Evolutionary conservation across 83 land plant species (phyloP).

Genomic region (Thuja plicata): DNA sequence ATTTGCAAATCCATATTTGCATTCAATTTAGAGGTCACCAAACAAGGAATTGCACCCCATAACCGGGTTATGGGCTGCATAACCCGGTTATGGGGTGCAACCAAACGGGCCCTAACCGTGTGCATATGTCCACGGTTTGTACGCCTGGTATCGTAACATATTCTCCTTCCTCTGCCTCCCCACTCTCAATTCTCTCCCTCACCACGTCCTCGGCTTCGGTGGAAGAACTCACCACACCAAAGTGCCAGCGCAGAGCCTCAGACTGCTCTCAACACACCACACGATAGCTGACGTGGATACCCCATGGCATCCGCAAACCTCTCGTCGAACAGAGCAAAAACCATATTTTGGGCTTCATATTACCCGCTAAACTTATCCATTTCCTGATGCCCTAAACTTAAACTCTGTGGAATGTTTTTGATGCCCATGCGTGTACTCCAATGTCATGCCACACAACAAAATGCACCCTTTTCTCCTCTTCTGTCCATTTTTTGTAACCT

Average conservation of each 20-base stretch:
- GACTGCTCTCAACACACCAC: background rate
- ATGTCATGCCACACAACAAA: slow-evolving; percentile 27
- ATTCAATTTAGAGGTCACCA: too few relatives aligned
- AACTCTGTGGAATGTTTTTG: slow-evolving; percentile 13
- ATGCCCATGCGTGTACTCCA: slow-evolving; percentile 35
- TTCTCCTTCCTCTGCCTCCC: background rate
- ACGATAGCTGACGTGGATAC: background rate
- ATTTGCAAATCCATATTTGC: too few relatives aligned
- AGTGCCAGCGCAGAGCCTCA: background rate
- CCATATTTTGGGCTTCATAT: slow-evolving; percentile 14
- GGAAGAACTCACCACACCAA: slow-evolving; percentile 2
- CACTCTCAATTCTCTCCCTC: background rate
- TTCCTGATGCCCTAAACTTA: too few relatives aligned
- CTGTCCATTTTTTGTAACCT: slow-evolving; percentile 25
- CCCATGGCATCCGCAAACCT: background rate
- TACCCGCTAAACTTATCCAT: background rate
- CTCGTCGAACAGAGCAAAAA: slow-evolving; percentile 10
- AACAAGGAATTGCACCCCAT: too few relatives aligned
- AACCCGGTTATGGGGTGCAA: too few relatives aligned
- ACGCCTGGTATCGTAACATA: background rate
- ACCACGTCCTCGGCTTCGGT: background rate
- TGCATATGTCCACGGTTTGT: background rate
- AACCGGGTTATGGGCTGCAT: too few relatives aligned
- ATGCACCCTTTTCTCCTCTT: slow-evolving; percentile 9
- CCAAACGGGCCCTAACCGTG: too few relatives aligned